Evolutionary conservation across 2,329 filamentous ascomycete genomes (phyloP).

Genomic region (Setomelanomma holmii): DNA sequence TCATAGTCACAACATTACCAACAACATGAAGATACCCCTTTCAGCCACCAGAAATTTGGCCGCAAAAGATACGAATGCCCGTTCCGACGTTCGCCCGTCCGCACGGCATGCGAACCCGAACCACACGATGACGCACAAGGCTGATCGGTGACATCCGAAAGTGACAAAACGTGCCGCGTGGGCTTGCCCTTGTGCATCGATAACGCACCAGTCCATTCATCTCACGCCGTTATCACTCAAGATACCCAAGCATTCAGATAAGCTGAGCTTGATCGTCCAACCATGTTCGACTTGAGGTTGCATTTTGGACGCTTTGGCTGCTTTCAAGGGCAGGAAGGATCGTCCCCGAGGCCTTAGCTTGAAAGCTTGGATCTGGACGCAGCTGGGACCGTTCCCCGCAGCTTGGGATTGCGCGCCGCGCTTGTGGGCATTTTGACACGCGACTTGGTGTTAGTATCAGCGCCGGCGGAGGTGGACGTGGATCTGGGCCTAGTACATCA

Average conservation of each 20-base stretch:
- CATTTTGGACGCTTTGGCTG: no score
- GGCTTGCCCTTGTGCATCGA: background rate
- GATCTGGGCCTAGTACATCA: background rate
- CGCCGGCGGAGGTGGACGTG: background rate
- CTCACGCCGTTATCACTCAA: no score
- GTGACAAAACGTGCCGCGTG: constrained; percentile 12
- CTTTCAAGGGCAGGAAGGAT: no score
- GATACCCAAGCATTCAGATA: no score
- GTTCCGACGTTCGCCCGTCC: constrained; percentile 4
- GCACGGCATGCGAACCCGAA: constrained; percentile 9
- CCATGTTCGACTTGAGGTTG: no score
- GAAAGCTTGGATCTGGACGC: constrained; percentile 7
- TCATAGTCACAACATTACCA: no score
- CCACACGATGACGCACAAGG: constrained; percentile 16
- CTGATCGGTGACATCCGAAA: constrained; percentile 16
- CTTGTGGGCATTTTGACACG: background rate
- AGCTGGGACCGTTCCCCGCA: constrained; percentile 7
- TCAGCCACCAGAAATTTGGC: constrained; percentile 2
- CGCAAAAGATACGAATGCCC: constrained; percentile 18
- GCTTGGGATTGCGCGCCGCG: background rate
- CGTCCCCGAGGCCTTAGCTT: background rate
- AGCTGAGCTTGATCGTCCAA: no score
- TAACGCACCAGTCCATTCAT: no score
- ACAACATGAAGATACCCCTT: background rate
- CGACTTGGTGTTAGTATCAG: constrained; percentile 1